phyloP scores from a whole-genome alignment of 2,329 filamentous ascomycete species.

The Blastomyces parvus region DNA sequence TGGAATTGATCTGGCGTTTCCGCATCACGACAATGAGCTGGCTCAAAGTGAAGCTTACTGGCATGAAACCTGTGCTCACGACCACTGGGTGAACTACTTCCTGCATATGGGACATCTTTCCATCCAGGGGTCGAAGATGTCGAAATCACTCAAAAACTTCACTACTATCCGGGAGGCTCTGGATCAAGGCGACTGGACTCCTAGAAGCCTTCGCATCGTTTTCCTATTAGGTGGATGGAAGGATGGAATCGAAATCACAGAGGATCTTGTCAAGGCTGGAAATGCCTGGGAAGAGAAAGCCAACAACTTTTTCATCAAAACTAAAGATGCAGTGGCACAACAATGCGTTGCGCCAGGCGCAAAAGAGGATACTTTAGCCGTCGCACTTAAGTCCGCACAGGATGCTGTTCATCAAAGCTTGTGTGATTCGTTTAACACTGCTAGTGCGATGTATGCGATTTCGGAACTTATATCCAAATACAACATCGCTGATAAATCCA shows the following conservation, averaged over 20 bases:
- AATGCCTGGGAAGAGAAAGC: slow-evolving; percentile 72
- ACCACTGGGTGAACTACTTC: slow-evolving; percentile 91
- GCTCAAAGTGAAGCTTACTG: slow-evolving; percentile 86
- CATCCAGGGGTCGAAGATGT: slow-evolving; percentile 91
- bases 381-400: slow-evolving; percentile 46
- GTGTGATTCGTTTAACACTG: slow-evolving; percentile 80
- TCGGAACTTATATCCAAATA: slow-evolving; percentile 67
- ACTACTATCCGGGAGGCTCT: slow-evolving; percentile 84
- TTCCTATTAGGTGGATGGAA: slow-evolving; percentile 86
- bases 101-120: slow-evolving; percentile 88
- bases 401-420: slow-evolving; percentile 55
- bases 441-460: slow-evolving; percentile 66
- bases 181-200: slow-evolving; percentile 57
- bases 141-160: slow-evolving; percentile 91
- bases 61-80: slow-evolving; percentile 38
- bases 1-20: slow-evolving; percentile 82
- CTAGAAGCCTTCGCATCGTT: slow-evolving; percentile 70
- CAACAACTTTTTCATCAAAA: slow-evolving; percentile 58
- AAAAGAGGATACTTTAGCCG: slow-evolving; percentile 35
- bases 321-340: slow-evolving; percentile 38
- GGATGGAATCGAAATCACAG: slow-evolving; percentile 82
- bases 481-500: slow-evolving; percentile 48
- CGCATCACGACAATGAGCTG: slow-evolving; percentile 87
- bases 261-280: slow-evolving; percentile 65
- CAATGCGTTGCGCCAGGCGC: slow-evolving; percentile 21